phyloP scores from a whole-genome alignment of 1,284 basidiomycete species.

The Cutaneotrichosporon sp. region DNA sequence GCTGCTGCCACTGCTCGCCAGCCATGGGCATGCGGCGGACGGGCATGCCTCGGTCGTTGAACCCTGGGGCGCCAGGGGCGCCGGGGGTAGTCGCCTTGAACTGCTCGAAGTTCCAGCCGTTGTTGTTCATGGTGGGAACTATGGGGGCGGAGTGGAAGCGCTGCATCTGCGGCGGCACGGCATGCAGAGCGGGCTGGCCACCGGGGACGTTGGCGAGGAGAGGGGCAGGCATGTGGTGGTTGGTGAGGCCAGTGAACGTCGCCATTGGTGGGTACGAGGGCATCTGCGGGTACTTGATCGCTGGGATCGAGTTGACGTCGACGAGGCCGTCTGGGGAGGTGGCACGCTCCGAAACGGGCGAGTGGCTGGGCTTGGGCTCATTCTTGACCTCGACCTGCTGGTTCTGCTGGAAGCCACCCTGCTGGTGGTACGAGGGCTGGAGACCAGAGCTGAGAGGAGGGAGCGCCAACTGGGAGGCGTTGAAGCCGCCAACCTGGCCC shows the following conservation, averaged over 20 bases:
- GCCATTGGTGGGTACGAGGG: conserved; percentile 21
- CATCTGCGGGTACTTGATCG: conserved; percentile 25
- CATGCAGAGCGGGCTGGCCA: conserved; percentile 27
- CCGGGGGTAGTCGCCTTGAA: conserved; percentile 21
- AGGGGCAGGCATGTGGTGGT: conserved; percentile 15
- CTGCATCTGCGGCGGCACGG: conserved; percentile 42
- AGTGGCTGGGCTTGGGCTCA: conserved; percentile 15
- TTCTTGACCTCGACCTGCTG: conserved; percentile 9
- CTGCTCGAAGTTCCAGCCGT: conserved; percentile 27
- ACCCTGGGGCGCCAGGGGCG: conserved; percentile 3
- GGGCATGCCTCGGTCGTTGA: conserved; percentile 18
- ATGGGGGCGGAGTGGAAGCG: conserved; percentile 47
- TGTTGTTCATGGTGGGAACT: conserved; percentile 33
- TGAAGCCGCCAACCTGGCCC: conserved; percentile 32
- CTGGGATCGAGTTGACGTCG: conserved; percentile 36
- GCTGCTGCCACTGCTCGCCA: neutral
- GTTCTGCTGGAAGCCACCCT: conserved; percentile 3
- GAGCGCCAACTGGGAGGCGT: conserved; percentile 33
- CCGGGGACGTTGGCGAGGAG: conserved; percentile 11
- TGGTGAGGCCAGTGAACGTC: conserved; percentile 13
- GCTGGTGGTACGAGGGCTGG: conserved; percentile 26
- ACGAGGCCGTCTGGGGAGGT: conserved; percentile 28
- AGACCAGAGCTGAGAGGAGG: conserved; percentile 23
- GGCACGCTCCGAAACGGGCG: conserved; percentile 17
- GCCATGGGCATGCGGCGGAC: conserved; percentile 14